Conservation (phyloP, 192 early-diverging fungal species). For the Kickxella alabastrina region DNA sequence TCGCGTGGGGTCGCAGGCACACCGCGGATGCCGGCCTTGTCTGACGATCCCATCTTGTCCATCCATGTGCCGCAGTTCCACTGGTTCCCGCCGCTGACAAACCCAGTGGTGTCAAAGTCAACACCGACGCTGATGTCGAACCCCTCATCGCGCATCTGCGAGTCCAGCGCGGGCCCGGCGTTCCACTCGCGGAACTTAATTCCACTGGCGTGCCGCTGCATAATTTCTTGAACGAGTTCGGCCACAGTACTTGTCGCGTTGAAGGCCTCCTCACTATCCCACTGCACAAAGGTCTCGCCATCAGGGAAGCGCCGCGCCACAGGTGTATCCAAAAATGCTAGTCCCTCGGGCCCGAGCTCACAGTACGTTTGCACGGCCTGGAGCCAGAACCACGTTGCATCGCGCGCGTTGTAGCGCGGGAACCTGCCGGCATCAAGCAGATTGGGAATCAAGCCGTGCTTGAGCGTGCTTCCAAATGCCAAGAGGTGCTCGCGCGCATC, state of each 20-base stretch:
- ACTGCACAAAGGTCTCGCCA: slow-evolving; percentile 65
- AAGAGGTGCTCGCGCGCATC: slow-evolving; percentile 83
- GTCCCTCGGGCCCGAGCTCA: slow-evolving; percentile 66
- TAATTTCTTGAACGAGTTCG: slow-evolving; percentile 86
- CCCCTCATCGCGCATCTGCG: slow-evolving; percentile 86
- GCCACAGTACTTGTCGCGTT: slow-evolving; percentile 65
- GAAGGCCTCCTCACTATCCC: slow-evolving; percentile 64
- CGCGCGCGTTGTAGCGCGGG: slow-evolving; percentile 93
- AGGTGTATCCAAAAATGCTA: slow-evolving; percentile 61
- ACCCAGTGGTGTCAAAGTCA: slow-evolving; percentile 68
- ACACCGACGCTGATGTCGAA: slow-evolving; percentile 80
- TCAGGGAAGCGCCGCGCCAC: slow-evolving; percentile 83
- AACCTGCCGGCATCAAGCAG: slow-evolving; percentile 79
- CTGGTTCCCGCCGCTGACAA: slow-evolving; percentile 80
- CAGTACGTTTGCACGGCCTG: slow-evolving; percentile 90
- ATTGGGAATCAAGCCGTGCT: slow-evolving; percentile 96
- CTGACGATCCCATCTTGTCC: slow-evolving; percentile 97
- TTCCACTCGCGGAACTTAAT: slow-evolving; percentile 95
- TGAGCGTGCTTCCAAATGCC: slow-evolving; percentile 85
- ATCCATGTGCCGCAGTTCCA: slow-evolving; percentile 99
- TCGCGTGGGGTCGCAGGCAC: slow-evolving; percentile 91
- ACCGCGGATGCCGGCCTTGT: slow-evolving; percentile 89
- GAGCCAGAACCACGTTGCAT: slow-evolving; percentile 96
- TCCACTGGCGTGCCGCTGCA: slow-evolving; percentile 85
- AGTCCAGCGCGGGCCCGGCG: slow-evolving; percentile 82